These are phyloP conservation scores for Leccinum obscurum DNA, from an alignment of 768 basidiomycete genomes.

Conservation along the genomic window DNA sequence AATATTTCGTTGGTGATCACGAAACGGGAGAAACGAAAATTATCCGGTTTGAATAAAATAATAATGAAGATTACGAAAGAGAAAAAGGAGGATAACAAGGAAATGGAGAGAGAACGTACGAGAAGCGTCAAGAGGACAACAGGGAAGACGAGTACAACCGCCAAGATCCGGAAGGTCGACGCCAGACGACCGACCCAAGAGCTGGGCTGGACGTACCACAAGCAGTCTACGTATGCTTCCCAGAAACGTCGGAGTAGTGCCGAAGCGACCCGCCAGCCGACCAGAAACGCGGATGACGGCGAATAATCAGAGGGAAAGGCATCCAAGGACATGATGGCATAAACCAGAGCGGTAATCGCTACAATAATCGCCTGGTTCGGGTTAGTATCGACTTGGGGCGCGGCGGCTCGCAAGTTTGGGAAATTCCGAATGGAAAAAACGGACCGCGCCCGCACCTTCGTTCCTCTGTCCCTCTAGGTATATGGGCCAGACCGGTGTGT, in stretches of 20 bases:
- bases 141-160: slow-evolving; percentile 47
- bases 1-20: neutral
- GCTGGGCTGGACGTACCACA: slow-evolving; percentile 61
- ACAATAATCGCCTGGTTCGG: neutral
- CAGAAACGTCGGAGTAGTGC: slow-evolving; percentile 47
- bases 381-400: slow-evolving; percentile 3
- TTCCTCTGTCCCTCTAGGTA: neutral
- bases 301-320: slow-evolving; percentile 7
- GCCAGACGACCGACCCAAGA: slow-evolving; percentile 72
- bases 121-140: slow-evolving; percentile 64
- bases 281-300: slow-evolving; percentile 24
- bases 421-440: slow-evolving; percentile 1
- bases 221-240: slow-evolving; percentile 58
- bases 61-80: slow-evolving; percentile 10
- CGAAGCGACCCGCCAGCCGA: slow-evolving; percentile 6
- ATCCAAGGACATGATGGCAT: slow-evolving; percentile 13
- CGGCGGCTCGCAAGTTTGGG: neutral
- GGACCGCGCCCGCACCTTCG: neutral
- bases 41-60: neutral
- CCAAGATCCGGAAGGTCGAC: slow-evolving; percentile 62
- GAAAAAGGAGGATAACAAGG: slow-evolving; percentile 6
- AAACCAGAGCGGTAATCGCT: slow-evolving; percentile 6
- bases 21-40: neutral
- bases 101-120: slow-evolving; percentile 41
- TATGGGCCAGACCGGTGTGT: slow-evolving; percentile 5